Evolutionary conservation across 768 basidiomycete genomes (phyloP).

Genomic region (Coprinellus micaceus): DNA sequence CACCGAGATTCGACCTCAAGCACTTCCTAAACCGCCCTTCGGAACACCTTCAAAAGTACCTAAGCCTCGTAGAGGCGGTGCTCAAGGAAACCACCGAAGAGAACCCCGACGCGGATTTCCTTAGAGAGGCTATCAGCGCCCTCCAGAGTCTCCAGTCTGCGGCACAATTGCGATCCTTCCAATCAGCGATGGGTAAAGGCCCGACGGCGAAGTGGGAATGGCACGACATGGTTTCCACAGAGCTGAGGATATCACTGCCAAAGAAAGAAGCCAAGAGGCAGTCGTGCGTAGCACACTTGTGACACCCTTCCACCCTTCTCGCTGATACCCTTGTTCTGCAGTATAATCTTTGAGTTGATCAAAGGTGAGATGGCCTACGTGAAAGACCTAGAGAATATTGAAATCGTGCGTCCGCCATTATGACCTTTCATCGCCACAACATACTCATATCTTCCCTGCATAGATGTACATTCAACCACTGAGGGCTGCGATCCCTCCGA

Average conservation of each 20-base stretch:
- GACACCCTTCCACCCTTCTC: too few species aligned
- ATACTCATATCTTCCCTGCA: not conserved
- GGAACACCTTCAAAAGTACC: slow-evolving; percentile 82
- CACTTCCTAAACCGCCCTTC: slow-evolving; percentile 76
- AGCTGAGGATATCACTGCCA: slow-evolving; percentile 46
- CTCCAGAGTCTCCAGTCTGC: slow-evolving; percentile 80
- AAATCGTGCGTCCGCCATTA: slow-evolving; percentile 48
- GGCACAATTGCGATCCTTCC: slow-evolving; percentile 85
- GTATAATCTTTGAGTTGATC: slow-evolving; percentile 92
- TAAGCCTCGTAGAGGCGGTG: slow-evolving; percentile 81
- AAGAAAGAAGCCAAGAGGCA: slow-evolving; percentile 47
- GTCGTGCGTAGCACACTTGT: too few species aligned
- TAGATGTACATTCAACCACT: slow-evolving; percentile 86
- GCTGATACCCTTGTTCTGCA: too few species aligned
- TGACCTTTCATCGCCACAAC: not conserved
- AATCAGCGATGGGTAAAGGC: slow-evolving; percentile 83
- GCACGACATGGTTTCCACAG: slow-evolving; percentile 79
- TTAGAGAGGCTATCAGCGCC: slow-evolving; percentile 78
- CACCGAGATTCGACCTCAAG: slow-evolving; percentile 57
- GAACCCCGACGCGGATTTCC: slow-evolving; percentile 79
- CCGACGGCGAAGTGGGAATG: slow-evolving; percentile 81
- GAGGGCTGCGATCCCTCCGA: slow-evolving; percentile 68
- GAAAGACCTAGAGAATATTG: slow-evolving; percentile 88
- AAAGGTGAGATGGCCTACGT: slow-evolving; percentile 97
- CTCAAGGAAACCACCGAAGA: slow-evolving; percentile 75